Percentiles rank a stretch among this genome's conserved stretches.
phyloP scores from a whole-genome alignment of 148 eudicot species.

The Arctostaphylos glauca region DNA sequence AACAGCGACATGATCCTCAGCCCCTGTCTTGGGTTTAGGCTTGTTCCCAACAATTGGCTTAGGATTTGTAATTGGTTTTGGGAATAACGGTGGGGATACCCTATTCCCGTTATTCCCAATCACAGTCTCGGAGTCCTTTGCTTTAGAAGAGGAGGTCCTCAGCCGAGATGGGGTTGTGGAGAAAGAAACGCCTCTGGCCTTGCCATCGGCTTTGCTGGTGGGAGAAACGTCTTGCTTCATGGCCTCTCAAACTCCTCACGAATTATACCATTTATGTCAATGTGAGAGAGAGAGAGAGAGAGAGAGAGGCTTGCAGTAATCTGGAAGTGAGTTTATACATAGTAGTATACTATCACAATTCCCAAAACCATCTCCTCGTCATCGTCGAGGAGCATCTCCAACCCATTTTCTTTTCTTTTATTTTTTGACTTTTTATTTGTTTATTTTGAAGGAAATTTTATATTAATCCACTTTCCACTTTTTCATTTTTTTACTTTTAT shows the following conservation, averaged over 20 bases:
- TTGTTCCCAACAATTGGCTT: background rate
- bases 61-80: background rate
- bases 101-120: background rate
- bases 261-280: background rate
- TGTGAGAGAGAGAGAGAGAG: no score
- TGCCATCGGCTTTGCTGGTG: background rate
- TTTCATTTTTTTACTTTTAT: no score
- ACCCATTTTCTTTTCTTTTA: no score
- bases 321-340: no score
- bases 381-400: no score
- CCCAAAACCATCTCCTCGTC: no score
- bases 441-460: no score
- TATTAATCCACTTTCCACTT: no score
- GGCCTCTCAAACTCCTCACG: conserved; percentile 4
- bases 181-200: background rate
- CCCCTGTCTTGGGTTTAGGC: conserved; percentile 2
- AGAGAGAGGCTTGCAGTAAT: no score
- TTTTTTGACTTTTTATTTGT: no score
- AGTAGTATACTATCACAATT: no score
- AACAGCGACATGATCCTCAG: background rate
- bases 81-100: background rate
- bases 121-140: conserved; percentile 1
- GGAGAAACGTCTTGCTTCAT: conserved; percentile 15
- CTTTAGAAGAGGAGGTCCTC: conserved; percentile 8
- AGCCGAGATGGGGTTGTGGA: background rate